Conservation (phyloP, 371 early-diverging fungal genomes). For the Lichtheimia ramosa region DNA sequence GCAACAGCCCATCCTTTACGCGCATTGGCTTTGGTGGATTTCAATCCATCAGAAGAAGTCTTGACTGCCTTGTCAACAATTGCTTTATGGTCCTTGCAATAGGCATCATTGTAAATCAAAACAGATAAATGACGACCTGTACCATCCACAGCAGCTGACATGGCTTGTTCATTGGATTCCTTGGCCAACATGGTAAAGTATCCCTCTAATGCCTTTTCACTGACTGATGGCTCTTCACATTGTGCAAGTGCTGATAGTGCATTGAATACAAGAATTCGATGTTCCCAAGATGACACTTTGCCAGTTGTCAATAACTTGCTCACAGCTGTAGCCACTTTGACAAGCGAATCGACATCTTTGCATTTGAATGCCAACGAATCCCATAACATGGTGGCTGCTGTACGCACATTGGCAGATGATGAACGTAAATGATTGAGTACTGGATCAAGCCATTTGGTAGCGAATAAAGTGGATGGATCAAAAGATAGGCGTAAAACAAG, state of each 20-base stretch:
- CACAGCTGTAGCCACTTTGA: conserved; percentile 61
- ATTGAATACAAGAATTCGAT: conserved; percentile 61
- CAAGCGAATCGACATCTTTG: conserved; percentile 48
- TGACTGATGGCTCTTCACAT: conserved; percentile 51
- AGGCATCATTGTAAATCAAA: conserved; percentile 53
- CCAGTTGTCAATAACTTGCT: conserved; percentile 57
- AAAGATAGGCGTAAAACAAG: conserved; percentile 55
- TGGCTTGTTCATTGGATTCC: conserved; percentile 78
- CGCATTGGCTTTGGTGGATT: conserved; percentile 54
- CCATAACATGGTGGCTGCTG: conserved; percentile 60
- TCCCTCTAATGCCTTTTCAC: conserved; percentile 61
- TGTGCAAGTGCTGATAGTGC: conserved; percentile 54
- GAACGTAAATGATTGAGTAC: conserved; percentile 69
- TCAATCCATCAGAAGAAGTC: conserved; percentile 56
- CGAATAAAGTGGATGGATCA: conserved; percentile 64
- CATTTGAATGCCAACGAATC: conserved; percentile 50
- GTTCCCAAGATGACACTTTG: conserved; percentile 65
- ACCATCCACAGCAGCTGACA: conserved; percentile 63
- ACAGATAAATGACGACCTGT: conserved; percentile 60
- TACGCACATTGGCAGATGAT: conserved; percentile 60
- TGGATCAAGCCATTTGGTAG: conserved; percentile 66
- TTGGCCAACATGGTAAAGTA: conserved; percentile 69
- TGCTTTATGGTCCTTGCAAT: conserved; percentile 32
- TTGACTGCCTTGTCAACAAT: conserved; percentile 45
- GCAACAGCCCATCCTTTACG: conserved; percentile 63